A percentile compares a stretch with the other conserved stretches of the same genome.
These are phyloP conservation scores for Gossypium rotundifolium DNA, from an alignment of 345 rosid genomes.

Conservation along the genomic window DNA sequence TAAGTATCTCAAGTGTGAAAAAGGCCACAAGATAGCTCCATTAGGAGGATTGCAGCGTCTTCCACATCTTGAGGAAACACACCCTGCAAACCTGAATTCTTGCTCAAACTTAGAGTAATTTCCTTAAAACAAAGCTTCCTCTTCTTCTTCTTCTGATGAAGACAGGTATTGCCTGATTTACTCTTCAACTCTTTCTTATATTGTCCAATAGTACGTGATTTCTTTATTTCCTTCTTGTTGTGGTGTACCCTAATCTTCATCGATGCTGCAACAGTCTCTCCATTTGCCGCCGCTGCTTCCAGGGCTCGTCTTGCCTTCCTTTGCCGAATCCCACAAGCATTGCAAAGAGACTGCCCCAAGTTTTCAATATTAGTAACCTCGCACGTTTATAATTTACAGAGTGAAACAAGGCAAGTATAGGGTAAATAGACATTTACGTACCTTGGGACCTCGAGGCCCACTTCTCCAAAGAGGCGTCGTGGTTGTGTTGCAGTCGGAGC, in stretches of 20 bases:
- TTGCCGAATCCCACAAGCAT: slow-evolving; percentile 86
- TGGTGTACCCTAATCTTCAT: slow-evolving; percentile 29
- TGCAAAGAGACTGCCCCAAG: slow-evolving; percentile 73
- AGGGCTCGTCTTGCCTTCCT: slow-evolving; percentile 81
- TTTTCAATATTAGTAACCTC: not conserved
- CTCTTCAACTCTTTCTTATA: slow-evolving; percentile 31
- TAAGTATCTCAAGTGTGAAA: slow-evolving; percentile 17
- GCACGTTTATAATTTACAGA: not conserved
- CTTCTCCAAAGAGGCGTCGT: slow-evolving; percentile 74
- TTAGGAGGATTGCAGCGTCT: slow-evolving; percentile 55
- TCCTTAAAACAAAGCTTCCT: slow-evolving; percentile 35
- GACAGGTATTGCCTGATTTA: not conserved
- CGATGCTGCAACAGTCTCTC: slow-evolving; percentile 7
- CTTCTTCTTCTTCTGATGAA: not conserved
- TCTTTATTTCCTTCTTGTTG: slow-evolving; percentile 42
- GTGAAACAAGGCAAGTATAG: not conserved
- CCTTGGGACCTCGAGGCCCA: slow-evolving; percentile 69
- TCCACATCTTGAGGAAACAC: slow-evolving; percentile 46
- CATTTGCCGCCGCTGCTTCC: slow-evolving; percentile 32
- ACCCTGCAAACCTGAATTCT: slow-evolving; percentile 28
- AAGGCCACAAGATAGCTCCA: slow-evolving; percentile 53
- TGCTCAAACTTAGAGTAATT: slow-evolving; percentile 30
- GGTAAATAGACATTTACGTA: not conserved
- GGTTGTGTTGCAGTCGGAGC: slow-evolving; percentile 56
- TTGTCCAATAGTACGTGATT: slow-evolving; percentile 20